These are phyloP conservation scores for Rostrohypoxylon terebratum DNA, from an alignment of 495 filamentous ascomycete species.

Conservation along the genomic window DNA sequence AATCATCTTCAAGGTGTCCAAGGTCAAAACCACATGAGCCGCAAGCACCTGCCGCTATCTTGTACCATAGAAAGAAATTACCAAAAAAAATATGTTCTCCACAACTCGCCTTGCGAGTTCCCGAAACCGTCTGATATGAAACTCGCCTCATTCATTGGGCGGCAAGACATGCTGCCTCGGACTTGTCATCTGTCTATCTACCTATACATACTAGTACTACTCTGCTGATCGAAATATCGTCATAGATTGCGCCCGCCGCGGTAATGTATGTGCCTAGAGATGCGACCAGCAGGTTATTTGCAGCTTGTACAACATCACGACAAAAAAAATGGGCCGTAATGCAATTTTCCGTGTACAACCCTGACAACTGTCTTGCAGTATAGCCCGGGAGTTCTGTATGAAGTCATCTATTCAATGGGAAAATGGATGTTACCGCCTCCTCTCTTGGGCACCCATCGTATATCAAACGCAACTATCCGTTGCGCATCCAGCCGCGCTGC, in stretches of 20 bases:
- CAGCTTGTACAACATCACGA: no score
- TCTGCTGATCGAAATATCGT: background rate
- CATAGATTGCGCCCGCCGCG: background rate
- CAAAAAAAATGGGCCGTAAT: no score
- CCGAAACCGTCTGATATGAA: background rate
- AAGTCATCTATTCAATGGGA: background rate
- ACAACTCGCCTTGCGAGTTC: background rate
- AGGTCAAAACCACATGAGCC: conserved; percentile 55
- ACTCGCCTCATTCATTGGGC: background rate
- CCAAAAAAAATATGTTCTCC: conserved; percentile 27
- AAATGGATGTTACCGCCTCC: background rate
- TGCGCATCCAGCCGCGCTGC: no score
- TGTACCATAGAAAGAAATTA: conserved; percentile 23
- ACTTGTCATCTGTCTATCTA: background rate
- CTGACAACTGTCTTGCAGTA: no score
- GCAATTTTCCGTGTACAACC: no score
- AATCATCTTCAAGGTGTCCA: conserved; percentile 49
- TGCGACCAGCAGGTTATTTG: background rate
- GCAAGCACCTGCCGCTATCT: conserved; percentile 4
- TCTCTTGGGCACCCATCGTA: background rate
- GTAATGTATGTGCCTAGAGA: background rate
- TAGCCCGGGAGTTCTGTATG: background rate
- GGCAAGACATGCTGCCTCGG: background rate
- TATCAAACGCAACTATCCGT: background rate
- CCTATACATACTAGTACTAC: no score